Evolutionary conservation across 1,284 basidiomycete genomes (phyloP).

Genomic region (Boletellus deceptivus): DNA sequence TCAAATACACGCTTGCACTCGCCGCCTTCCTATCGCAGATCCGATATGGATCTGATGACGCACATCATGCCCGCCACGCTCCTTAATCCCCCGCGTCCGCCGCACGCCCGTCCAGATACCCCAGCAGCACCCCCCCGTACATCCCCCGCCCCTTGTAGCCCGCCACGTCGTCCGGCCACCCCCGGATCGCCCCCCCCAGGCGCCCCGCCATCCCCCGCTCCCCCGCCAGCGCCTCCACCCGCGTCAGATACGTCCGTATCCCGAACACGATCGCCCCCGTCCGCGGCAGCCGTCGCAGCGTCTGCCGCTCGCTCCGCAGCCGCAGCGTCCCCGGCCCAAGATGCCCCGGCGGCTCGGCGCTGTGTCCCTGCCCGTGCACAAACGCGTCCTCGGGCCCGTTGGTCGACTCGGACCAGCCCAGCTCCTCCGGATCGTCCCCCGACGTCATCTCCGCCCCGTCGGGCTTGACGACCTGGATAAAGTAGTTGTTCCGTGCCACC

Average conservation of each 20-base stretch:
- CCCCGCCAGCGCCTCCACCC: constrained; percentile 51
- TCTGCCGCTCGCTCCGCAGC: constrained; percentile 70
- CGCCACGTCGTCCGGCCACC: constrained; percentile 65
- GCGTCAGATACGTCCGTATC: constrained; percentile 67
- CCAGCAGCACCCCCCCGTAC: neutral
- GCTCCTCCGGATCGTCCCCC: constrained; percentile 56
- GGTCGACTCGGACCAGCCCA: constrained; percentile 66
- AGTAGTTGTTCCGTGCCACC: constrained; percentile 70
- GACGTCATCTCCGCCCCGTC: constrained; percentile 9
- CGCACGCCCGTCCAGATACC: no score
- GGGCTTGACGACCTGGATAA: constrained; percentile 52
- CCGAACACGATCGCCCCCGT: constrained; percentile 73
- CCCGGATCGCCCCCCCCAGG: constrained; percentile 63
- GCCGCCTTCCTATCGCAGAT: constrained; percentile 35
- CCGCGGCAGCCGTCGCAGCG: constrained; percentile 61
- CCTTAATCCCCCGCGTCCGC: constrained; percentile 21
- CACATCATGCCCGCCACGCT: constrained; percentile 33
- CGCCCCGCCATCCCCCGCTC: constrained; percentile 68
- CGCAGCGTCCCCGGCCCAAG: constrained; percentile 47
- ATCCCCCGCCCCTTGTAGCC: constrained; percentile 49
- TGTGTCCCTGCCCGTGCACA: constrained; percentile 36
- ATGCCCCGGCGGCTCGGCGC: constrained; percentile 23
- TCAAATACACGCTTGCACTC: constrained; percentile 22
- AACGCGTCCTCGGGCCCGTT: constrained; percentile 64
- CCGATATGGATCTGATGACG: constrained; percentile 34